These are phyloP conservation scores for Rutstroemia sydowiana DNA, from an alignment of 2,329 filamentous ascomycete species.

Conservation along the genomic window DNA sequence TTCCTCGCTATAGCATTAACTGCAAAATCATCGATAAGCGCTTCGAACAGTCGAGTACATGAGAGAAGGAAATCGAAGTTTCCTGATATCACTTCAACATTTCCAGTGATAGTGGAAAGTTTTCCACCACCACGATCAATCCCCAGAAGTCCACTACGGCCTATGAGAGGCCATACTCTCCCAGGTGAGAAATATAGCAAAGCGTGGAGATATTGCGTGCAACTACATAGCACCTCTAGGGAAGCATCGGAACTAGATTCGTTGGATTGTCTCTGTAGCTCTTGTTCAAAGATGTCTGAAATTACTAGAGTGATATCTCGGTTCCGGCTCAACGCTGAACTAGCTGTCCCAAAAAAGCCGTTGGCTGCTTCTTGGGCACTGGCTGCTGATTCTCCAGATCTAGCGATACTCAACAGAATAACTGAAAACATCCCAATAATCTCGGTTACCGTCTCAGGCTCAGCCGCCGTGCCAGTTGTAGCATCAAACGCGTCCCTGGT, in stretches of 20 bases:
- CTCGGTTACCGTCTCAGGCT: slow-evolving; percentile 60
- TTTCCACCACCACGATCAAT: slow-evolving; percentile 66
- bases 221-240: slow-evolving; percentile 61
- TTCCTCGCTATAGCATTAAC: slow-evolving; percentile 61
- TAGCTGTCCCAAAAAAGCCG: slow-evolving; percentile 49
- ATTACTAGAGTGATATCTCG: slow-evolving; percentile 73
- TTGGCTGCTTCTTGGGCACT: slow-evolving; percentile 32
- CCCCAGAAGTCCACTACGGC: slow-evolving; percentile 72
- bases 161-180: slow-evolving; percentile 83
- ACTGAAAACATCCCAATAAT: slow-evolving; percentile 67
- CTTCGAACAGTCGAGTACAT: slow-evolving; percentile 66
- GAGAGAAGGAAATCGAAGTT: slow-evolving; percentile 71
- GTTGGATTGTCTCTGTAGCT: slow-evolving; percentile 40
- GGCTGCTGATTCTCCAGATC: slow-evolving; percentile 28
- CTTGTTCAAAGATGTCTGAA: slow-evolving; percentile 76
- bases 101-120: slow-evolving; percentile 71
- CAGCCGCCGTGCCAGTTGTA: slow-evolving; percentile 40
- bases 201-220: slow-evolving; percentile 71
- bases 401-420: slow-evolving; percentile 45
- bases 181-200: slow-evolving; percentile 67
- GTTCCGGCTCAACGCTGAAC: slow-evolving; percentile 46
- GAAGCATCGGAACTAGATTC: slow-evolving; percentile 34
- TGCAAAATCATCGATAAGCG: slow-evolving; percentile 69
- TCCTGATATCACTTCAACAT: slow-evolving; percentile 69
- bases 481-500: slow-evolving; percentile 41